These are phyloP conservation scores for Fusarium subtropicale DNA, from an alignment of 2,329 filamentous ascomycete species.

Conservation along the genomic window DNA sequence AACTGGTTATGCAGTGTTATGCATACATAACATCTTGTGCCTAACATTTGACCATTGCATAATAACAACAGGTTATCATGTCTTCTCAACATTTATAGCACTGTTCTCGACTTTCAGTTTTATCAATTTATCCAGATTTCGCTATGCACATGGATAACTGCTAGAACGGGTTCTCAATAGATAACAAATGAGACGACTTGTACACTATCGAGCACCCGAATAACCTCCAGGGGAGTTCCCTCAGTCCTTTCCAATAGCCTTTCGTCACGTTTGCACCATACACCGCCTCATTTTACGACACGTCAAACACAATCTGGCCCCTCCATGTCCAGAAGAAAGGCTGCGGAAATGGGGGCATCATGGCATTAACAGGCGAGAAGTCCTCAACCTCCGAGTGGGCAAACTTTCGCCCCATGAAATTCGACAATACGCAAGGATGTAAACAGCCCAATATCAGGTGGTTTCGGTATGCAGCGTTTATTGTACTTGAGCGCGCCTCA, in stretches of 20 bases:
- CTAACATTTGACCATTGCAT: not conserved
- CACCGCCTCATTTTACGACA: not conserved
- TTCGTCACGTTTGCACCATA: not conserved
- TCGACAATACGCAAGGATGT: too few relatives aligned
- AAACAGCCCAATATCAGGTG: too few relatives aligned
- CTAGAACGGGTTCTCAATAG: too few relatives aligned
- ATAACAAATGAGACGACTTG: not conserved
- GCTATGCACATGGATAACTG: not conserved
- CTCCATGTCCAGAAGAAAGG: not conserved
- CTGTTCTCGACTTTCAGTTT: fast-evolving
- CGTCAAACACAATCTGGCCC: not conserved
- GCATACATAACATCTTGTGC: not conserved
- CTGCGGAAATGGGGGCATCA: not conserved
- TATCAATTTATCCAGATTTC: fast-evolving
- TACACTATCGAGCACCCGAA: not conserved
- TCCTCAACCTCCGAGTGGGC: too few relatives aligned
- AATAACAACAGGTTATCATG: not conserved
- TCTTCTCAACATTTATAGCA: not conserved
- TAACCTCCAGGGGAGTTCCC: not conserved
- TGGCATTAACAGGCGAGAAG: too few relatives aligned
- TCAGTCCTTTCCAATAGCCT: not conserved
- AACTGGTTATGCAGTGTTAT: not conserved
- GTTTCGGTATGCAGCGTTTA: too few relatives aligned
- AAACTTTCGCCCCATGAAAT: too few relatives aligned
- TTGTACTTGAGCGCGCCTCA: too few relatives aligned